Evolutionary conservation across 495 filamentous ascomycete genomes (phyloP).

Genomic region (Penicillium canariense): DNA sequence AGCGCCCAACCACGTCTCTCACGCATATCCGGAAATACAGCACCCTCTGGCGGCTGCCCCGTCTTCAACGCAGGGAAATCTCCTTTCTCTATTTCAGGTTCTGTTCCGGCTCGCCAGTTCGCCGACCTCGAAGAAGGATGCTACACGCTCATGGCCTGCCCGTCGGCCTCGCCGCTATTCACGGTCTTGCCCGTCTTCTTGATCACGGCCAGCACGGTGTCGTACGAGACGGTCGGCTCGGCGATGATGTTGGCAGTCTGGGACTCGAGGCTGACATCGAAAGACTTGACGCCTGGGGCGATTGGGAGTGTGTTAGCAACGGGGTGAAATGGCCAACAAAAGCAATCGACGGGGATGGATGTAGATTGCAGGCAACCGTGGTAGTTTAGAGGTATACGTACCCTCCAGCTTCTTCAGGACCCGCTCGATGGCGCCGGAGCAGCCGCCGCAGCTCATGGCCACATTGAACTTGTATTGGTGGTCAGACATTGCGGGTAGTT

Average conservation of each 20-base stretch:
- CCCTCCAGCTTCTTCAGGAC: slow-evolving; percentile 94
- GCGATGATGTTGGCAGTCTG: slow-evolving; percentile 75
- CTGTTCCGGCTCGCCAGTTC: background rate
- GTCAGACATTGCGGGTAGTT: slow-evolving; percentile 49
- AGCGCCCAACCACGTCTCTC: background rate
- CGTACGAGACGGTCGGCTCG: slow-evolving; percentile 62
- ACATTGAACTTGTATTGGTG: slow-evolving; percentile 72
- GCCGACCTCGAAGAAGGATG: background rate
- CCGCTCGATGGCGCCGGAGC: slow-evolving; percentile 74
- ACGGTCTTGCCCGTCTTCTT: slow-evolving; percentile 95
- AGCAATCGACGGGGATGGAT: background rate
- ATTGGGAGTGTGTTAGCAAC: background rate
- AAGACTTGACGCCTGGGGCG: slow-evolving; percentile 75
- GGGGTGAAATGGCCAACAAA: background rate
- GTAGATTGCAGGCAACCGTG: background rate
- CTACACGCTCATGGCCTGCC: slow-evolving; percentile 36
- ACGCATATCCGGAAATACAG: background rate
- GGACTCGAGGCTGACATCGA: slow-evolving; percentile 79
- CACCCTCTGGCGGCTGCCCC: background rate
- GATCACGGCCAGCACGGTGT: slow-evolving; percentile 81
- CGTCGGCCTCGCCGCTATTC: slow-evolving; percentile 66
- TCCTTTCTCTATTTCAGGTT: background rate
- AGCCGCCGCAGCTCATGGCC: slow-evolving; percentile 66
- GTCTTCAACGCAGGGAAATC: background rate
- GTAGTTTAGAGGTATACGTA: slow-evolving; percentile 34